phyloP scores from a whole-genome alignment of 2,329 filamentous ascomycete species.

The Ophiostoma sp. region DNA sequence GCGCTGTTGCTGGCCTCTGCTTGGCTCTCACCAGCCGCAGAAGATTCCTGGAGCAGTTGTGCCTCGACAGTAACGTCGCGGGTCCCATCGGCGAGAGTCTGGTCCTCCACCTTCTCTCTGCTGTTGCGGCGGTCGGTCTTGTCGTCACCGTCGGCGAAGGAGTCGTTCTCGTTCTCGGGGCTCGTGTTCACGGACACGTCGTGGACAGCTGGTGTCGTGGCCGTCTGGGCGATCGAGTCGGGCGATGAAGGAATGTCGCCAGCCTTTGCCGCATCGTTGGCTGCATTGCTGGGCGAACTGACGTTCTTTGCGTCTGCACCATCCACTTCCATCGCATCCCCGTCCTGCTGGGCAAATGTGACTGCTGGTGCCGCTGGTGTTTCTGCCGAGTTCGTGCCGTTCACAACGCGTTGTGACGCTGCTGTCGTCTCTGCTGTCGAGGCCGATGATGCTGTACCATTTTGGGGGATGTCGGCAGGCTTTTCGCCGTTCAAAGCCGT shows the following conservation, averaged over 20 bases:
- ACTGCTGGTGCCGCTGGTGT: not conserved
- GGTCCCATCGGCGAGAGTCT: not conserved
- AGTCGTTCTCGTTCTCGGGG: conserved; percentile 65
- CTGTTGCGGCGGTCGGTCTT: conserved; percentile 38
- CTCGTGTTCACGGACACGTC: conserved; percentile 73
- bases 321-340: conserved; percentile 20
- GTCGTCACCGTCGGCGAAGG: conserved; percentile 53
- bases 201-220: conserved; percentile 68
- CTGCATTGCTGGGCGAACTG: not conserved
- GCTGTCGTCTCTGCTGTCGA: not conserved
- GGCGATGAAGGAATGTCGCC: conserved; percentile 55
- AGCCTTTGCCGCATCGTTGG: conserved; percentile 21
- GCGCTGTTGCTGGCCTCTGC: not conserved
- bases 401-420: not conserved
- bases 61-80: conserved; percentile 42
- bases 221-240: conserved; percentile 70
- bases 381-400: not conserved
- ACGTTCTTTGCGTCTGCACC: not conserved
- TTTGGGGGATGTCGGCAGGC: not conserved
- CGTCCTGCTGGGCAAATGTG: not conserved
- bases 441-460: not conserved
- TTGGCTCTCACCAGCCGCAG: conserved; percentile 33
- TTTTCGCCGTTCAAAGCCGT: not conserved
- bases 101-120: conserved; percentile 19
- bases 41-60: conserved; percentile 48